phyloP scores from a whole-genome alignment of 139 green algal genomes.

The Chlamydomonas urium region DNA sequence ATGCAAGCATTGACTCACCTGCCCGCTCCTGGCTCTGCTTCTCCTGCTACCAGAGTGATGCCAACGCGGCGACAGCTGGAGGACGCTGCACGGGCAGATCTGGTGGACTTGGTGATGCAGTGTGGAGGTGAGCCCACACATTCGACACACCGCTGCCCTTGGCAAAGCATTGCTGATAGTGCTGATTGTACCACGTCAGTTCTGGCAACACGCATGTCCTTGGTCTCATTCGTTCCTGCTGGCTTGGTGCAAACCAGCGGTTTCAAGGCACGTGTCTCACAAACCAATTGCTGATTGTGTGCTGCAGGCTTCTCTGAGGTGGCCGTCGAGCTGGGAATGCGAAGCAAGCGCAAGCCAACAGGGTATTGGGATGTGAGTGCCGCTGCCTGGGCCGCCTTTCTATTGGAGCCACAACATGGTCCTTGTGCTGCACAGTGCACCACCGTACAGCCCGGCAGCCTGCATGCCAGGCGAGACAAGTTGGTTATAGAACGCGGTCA shows the following conservation, averaged over 20 bases:
- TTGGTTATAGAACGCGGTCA: too few species aligned
- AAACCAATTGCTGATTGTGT: background rate
- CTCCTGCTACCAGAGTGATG: too few species aligned
- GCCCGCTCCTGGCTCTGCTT: too few species aligned
- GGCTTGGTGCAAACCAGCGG: background rate
- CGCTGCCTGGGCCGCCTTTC: background rate
- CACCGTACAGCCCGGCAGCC: too few species aligned
- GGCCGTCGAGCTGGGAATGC: conserved; percentile 11
- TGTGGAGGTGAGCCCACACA: conserved; percentile 6
- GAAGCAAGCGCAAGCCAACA: background rate
- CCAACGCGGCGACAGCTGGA: background rate
- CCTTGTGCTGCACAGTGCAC: too few species aligned
- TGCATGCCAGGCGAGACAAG: too few species aligned
- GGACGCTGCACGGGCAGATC: background rate
- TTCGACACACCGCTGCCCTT: background rate
- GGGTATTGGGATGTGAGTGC: conserved; percentile 12
- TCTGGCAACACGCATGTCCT: background rate
- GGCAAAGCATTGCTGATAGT: background rate
- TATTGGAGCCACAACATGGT: background rate
- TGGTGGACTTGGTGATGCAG: conserved; percentile 11
- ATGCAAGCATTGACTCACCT: too few species aligned
- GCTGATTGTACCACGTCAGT: background rate
- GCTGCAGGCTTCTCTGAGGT: conserved; percentile 10
- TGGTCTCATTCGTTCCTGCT: background rate
- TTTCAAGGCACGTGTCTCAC: too few species aligned